These are phyloP conservation scores for Singerocomus rubriflavus DNA, from an alignment of 1,284 basidiomycete genomes.

Conservation along the genomic window DNA sequence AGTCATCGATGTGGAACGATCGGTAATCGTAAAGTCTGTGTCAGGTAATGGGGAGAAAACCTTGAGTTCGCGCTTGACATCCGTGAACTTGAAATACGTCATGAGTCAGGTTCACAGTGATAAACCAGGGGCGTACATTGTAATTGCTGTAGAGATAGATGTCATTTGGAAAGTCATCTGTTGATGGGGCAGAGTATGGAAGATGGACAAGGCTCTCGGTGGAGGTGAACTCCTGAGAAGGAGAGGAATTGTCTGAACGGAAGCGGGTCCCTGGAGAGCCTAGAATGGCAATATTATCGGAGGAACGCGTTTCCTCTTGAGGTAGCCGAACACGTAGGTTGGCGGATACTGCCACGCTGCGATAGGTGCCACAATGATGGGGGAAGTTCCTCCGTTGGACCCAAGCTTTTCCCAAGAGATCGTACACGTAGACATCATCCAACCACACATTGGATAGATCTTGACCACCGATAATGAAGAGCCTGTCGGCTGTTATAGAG, in stretches of 20 bases:
- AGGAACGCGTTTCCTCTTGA: slow-evolving; percentile 50
- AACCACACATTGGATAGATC: slow-evolving; percentile 88
- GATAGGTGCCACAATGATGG: slow-evolving; percentile 89
- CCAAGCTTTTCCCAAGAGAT: slow-evolving; percentile 73
- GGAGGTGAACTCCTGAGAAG: slow-evolving; percentile 47
- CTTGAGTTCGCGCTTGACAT: slow-evolving; percentile 91
- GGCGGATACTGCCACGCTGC: slow-evolving; percentile 81
- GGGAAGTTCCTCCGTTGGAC: slow-evolving; percentile 77
- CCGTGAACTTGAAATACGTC: slow-evolving; percentile 67
- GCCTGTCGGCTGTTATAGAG: slow-evolving; percentile 73
- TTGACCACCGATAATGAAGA: slow-evolving; percentile 95
- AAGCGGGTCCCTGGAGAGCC: slow-evolving; percentile 60
- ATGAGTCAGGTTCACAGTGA: slow-evolving; percentile 21
- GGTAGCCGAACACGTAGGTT: slow-evolving; percentile 66
- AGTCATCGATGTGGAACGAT: slow-evolving; percentile 74
- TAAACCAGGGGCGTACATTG: slow-evolving; percentile 56
- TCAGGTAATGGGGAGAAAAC: slow-evolving; percentile 76
- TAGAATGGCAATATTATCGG: slow-evolving; percentile 40
- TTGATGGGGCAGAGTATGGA: slow-evolving; percentile 70
- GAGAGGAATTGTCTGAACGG: slow-evolving; percentile 41
- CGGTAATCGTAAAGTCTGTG: slow-evolving; percentile 66
- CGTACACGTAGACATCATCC: slow-evolving; percentile 89
- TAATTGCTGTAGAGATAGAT: slow-evolving; percentile 86
- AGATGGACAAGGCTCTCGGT: slow-evolving; percentile 65
- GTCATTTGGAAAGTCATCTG: slow-evolving; percentile 72